Evolutionary conservation across 257 asterid species (phyloP).

Genomic region (Galeopsis tetrahit): DNA sequence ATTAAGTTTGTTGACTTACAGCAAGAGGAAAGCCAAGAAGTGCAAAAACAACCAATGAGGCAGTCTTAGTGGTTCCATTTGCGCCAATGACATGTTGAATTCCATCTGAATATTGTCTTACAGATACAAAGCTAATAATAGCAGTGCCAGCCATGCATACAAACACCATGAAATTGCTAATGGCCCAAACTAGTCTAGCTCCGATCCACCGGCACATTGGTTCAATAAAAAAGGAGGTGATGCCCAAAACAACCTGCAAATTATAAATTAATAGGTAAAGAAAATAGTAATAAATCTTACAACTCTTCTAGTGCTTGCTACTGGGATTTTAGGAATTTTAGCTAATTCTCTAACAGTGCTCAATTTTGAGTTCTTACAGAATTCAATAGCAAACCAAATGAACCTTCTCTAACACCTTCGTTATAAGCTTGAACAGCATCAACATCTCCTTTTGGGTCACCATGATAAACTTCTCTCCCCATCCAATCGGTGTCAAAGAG

Average conservation of each 20-base stretch:
- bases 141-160: conserved; percentile 94
- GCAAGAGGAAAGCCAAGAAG: conserved; percentile 98
- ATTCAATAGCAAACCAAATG: conserved; percentile 99
- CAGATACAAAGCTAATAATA: conserved; percentile 70
- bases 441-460: conserved; percentile 87
- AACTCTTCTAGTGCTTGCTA: conserved; percentile 14
- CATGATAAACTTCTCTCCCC: conserved; percentile 99
- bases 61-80: conserved; percentile 62
- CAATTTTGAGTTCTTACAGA: conserved; percentile 91
- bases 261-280: conserved; percentile 2
- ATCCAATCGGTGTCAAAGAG: conserved; percentile 99
- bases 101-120: conserved; percentile 66
- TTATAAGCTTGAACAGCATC: conserved; percentile 75
- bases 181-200: conserved; percentile 86
- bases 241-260: conserved; percentile 86
- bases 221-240: conserved; percentile 83
- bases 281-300: not conserved
- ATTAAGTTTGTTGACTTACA: conserved; percentile 51
- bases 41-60: conserved; percentile 86
- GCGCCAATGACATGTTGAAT: conserved; percentile 83
- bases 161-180: conserved; percentile 82
- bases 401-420: conserved; percentile 99
- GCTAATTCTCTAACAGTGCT: conserved; percentile 42
- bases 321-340: conserved; percentile 30
- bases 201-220: conserved; percentile 89